These are phyloP conservation scores for Brasenia schreberi DNA, from an alignment of 164 flowering plant genomes.

Conservation along the genomic window DNA sequence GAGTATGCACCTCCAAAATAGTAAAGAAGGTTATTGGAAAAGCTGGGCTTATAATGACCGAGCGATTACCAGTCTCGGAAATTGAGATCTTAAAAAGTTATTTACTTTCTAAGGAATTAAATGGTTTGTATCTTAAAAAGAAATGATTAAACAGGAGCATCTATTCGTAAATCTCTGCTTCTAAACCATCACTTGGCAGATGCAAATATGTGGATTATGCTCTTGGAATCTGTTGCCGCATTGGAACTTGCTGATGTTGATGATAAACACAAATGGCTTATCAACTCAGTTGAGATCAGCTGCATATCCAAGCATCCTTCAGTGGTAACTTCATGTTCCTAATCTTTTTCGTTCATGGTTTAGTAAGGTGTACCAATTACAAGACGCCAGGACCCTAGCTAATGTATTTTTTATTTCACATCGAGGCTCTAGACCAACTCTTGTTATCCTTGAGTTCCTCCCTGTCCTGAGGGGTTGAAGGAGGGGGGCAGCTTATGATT, in stretches of 20 bases:
- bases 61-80: conserved; percentile 46
- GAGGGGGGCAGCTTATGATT: no score
- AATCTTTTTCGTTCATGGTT: neutral
- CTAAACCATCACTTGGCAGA: neutral
- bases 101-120: conserved; percentile 36
- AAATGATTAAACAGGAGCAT: neutral
- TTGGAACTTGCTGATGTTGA: conserved; percentile 48
- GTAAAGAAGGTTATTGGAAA: conserved; percentile 45
- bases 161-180: neutral
- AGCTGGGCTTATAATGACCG: conserved; percentile 47
- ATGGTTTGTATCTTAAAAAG: conserved; percentile 34
- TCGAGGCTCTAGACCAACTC: no score
- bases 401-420: no score
- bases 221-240: conserved; percentile 60
- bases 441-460: no score
- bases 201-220: conserved; percentile 62
- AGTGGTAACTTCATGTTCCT: conserved; percentile 35
- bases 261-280: conserved; percentile 69
- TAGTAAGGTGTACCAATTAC: neutral
- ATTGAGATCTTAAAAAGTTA: conserved; percentile 39
- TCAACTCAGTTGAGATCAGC: conserved; percentile 64
- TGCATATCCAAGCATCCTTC: conserved; percentile 69
- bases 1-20: conserved; percentile 13
- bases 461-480: no score
- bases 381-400: no score